Base-by-base conservation (phyloP, 2,329 filamentous ascomycete species). In the Pestalotiopsis sp. region DNA sequence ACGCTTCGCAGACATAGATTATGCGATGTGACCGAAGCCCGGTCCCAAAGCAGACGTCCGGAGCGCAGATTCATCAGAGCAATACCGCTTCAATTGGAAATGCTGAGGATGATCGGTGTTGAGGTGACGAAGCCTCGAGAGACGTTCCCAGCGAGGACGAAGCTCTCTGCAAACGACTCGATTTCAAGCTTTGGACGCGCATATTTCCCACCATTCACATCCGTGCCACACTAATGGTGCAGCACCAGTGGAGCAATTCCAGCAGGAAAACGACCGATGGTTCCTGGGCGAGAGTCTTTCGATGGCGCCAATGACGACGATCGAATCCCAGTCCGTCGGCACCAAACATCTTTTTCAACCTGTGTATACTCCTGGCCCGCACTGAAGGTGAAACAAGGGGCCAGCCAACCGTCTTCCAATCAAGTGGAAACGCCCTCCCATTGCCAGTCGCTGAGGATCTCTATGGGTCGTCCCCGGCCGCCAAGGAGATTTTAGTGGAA, bases 151-250 rank as follows among this genome's bases (percentile, higher is more conserved):
- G 59, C 27, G 12, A 13, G 23, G 25, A 59, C 23, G 23, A 59
- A 13, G 25, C n/a, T 36, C 31, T 36, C 31, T 9, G 59, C 17
- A 14, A 20, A 62, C 31, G 59, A 39, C 13, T 62, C 59, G 31
- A 52, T 20, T 25, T 12, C n/a, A 38, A 36, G 25, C 31, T 36
- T 9, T 38, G 31, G 25, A n/a, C n/a, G 59, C 31, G 27, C 25
- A 62, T 62, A 62, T 62, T 62, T 62, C 59, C 59, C 59, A 62
- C 59, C 59, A 62, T 62, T 62, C 59, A 62, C 59, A 62, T 36
- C 25, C n/a, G 59, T 39, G 31, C 27, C 59, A 62, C 25, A 12
- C 27, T 6, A 12, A 36, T 36, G 59, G 25, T 62, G 59, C 59
- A 39, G 59, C 27, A 39, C 14, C 27, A 14, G 59, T 62, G 59